phyloP scores from a whole-genome alignment of 805 yeast genomes.

The Diddensiella transvaalensis region DNA sequence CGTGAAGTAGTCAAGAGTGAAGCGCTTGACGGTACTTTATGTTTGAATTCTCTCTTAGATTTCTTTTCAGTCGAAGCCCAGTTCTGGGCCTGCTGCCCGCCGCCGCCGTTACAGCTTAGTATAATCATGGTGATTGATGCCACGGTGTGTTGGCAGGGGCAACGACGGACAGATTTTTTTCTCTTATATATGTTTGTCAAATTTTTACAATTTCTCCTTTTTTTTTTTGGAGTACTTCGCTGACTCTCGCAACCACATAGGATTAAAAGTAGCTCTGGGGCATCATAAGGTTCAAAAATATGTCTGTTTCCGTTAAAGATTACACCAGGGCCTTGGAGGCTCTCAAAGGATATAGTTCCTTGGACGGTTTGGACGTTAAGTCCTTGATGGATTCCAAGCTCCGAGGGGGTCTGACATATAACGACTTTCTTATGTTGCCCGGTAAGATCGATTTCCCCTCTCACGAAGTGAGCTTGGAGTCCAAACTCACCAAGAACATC shows the following conservation, averaged over 20 bases:
- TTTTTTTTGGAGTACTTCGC: slow-evolving; percentile 8
- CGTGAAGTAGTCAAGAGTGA: too few species aligned
- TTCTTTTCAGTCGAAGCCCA: too few species aligned
- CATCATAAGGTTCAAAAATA: too few species aligned
- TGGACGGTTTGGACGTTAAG: slow-evolving; percentile 82
- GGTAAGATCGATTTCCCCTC: slow-evolving; percentile 91
- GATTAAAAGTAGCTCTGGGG: too few species aligned
- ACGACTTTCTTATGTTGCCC: slow-evolving; percentile 92
- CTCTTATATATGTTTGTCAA: not conserved
- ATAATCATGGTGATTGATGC: too few species aligned
- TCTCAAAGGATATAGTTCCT: slow-evolving; percentile 59
- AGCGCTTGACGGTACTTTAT: too few species aligned
- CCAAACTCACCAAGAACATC: slow-evolving; percentile 88
- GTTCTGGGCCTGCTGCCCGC: too few species aligned
- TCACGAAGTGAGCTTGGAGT: slow-evolving; percentile 68
- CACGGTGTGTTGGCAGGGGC: too few species aligned
- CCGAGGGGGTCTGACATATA: slow-evolving; percentile 97
- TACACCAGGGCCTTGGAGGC: slow-evolving; percentile 52
- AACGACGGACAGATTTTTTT: too few species aligned
- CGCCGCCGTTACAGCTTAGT: too few species aligned
- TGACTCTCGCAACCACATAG: not conserved
- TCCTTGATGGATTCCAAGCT: slow-evolving; percentile 83
- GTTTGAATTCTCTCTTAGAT: too few species aligned
- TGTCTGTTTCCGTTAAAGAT: not conserved
- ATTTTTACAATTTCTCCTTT: not conserved